Conservation (phyloP, 352 stramenopile species). For the Globisporangium lucens region DNA sequence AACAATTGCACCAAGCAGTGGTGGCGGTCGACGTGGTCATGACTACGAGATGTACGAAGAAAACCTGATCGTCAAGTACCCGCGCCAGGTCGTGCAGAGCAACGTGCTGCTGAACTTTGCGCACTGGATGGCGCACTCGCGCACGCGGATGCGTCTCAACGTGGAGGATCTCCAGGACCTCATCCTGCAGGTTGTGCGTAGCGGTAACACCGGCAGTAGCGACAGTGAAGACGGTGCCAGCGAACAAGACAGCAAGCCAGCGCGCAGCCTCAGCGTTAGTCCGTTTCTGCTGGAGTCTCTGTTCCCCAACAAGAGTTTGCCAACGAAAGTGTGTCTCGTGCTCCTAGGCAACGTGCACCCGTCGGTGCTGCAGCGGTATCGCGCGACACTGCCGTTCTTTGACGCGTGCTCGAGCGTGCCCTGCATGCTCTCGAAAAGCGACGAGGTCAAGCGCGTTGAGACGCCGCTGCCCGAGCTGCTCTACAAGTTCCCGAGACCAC, state of each 20-base stretch:
- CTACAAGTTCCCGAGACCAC: constrained; percentile 65
- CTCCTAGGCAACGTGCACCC: constrained; percentile 68
- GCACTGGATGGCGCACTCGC: constrained; percentile 57
- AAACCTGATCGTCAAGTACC: constrained; percentile 67
- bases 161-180: constrained; percentile 64
- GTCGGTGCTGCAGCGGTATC: constrained; percentile 63
- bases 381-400: constrained; percentile 71
- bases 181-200: constrained; percentile 43
- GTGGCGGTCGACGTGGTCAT: constrained; percentile 4
- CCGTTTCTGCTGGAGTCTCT: constrained; percentile 57
- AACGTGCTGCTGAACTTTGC: constrained; percentile 73
- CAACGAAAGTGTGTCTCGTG: constrained; percentile 73
- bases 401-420: constrained; percentile 68
- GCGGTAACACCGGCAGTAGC: constrained; percentile 9
- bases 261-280: constrained; percentile 23
- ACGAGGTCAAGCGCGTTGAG: constrained; percentile 51
- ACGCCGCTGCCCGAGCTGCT: constrained; percentile 58
- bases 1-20: not conserved
- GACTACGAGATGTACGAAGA: constrained; percentile 49
- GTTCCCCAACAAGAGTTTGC: constrained; percentile 34
- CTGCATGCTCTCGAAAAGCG: constrained; percentile 57
- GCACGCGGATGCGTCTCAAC: constrained; percentile 42
- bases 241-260: not conserved
- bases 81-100: constrained; percentile 54
- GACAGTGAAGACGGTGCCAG: constrained; percentile 1